phyloP scores from a whole-genome alignment of 495 filamentous ascomycete genomes.

The Niebla homalea region DNA sequence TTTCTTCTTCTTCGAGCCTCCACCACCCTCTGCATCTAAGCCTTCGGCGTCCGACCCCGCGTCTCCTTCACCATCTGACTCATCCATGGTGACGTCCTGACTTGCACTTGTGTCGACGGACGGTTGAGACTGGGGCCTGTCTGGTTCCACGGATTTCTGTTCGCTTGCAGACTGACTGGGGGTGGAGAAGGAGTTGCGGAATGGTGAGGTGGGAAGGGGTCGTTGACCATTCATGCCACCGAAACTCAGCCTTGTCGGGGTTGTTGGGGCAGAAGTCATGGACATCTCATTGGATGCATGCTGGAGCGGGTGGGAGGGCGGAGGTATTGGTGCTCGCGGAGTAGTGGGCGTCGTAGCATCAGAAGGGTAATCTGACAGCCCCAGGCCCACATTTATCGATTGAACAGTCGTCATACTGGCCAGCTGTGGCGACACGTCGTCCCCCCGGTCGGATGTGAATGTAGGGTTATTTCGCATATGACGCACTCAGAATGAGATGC shows the following conservation, averaged over 20 bases:
- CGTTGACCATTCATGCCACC: constrained; percentile 41
- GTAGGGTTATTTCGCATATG: neutral
- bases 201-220: constrained; percentile 45
- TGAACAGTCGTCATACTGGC: constrained; percentile 47
- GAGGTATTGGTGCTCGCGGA: constrained; percentile 41
- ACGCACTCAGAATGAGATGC: too few species aligned
- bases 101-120: constrained; percentile 52
- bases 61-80: constrained; percentile 55
- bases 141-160: constrained; percentile 26
- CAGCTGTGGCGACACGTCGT: neutral
- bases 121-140: constrained; percentile 46
- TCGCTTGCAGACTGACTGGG: constrained; percentile 27
- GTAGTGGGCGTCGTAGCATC: constrained; percentile 50
- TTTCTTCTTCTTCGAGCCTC: constrained; percentile 82
- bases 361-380: constrained; percentile 37
- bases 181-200: constrained; percentile 37
- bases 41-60: constrained; percentile 62
- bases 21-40: constrained; percentile 50
- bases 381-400: constrained; percentile 62
- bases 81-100: constrained; percentile 65
- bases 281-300: constrained; percentile 19
- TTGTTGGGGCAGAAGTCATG: constrained; percentile 34
- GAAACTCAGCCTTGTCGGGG: constrained; percentile 51
- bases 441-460: neutral
- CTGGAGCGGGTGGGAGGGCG: constrained; percentile 25